These are phyloP conservation scores for Cladorrhinum sp. DNA, from an alignment of 2,329 filamentous ascomycete genomes.

Conservation along the genomic window DNA sequence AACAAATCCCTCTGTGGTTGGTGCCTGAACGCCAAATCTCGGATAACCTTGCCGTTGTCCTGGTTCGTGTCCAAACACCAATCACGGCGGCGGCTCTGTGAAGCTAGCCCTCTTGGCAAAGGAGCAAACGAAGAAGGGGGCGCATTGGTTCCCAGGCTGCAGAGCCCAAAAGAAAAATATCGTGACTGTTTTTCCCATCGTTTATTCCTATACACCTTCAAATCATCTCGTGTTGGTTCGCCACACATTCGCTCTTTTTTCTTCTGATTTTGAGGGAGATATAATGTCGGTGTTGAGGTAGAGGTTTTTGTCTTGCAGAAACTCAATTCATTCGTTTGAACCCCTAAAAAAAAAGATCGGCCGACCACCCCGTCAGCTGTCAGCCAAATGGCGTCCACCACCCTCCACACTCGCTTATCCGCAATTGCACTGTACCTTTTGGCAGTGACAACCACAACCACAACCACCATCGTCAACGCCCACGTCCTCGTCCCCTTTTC, in stretches of 20 bases:
- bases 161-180: background rate
- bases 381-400: constrained; percentile 11
- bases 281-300: background rate
- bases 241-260: constrained; percentile 6
- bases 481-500: constrained; percentile 26
- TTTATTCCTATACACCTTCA: background rate
- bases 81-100: background rate
- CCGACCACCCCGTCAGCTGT: background rate
- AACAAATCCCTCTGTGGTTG: background rate
- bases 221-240: constrained; percentile 5
- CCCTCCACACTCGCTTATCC: constrained; percentile 15
- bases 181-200: background rate
- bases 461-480: constrained; percentile 1
- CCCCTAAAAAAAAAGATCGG: background rate
- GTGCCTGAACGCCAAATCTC: background rate
- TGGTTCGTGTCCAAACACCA: background rate
- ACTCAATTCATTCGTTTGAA: constrained; percentile 11
- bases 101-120: background rate
- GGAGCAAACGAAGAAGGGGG: background rate
- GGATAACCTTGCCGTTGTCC: background rate
- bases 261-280: background rate
- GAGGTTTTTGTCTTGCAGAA: background rate
- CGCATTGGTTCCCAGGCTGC: background rate
- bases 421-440: constrained; percentile 9
- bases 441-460: constrained; percentile 8